phyloP scores from a whole-genome alignment of 2,329 filamentous ascomycete genomes.

The Elsinoe necatrix region DNA sequence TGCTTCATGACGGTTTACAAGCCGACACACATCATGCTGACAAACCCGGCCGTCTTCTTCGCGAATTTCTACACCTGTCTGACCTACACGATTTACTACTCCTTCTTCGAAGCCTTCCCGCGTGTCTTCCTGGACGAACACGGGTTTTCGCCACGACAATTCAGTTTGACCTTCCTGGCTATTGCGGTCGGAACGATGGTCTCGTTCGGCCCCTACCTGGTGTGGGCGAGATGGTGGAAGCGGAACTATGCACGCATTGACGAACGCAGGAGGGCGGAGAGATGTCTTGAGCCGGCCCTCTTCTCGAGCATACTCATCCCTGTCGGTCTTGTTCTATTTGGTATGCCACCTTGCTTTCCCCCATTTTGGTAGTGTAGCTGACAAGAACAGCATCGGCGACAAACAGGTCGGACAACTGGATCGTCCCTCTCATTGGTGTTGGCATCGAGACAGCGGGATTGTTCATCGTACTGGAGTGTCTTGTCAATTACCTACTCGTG shows the following conservation, averaged over 20 bases:
- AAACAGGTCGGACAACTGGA: slow-evolving; percentile 28
- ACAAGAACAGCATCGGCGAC: slow-evolving; percentile 23
- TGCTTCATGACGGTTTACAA: slow-evolving; percentile 39
- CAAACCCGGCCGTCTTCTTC: slow-evolving; percentile 51
- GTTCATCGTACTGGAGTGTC: slow-evolving; percentile 37
- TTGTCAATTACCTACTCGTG: slow-evolving; percentile 33
- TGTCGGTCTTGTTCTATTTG: slow-evolving; percentile 29
- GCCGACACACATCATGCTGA: slow-evolving; percentile 51
- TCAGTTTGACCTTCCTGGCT: slow-evolving; percentile 54
- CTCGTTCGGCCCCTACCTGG: slow-evolving; percentile 32
- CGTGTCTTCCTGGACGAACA: slow-evolving; percentile 54
- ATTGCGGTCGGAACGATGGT: slow-evolving; percentile 51
- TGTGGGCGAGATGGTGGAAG: slow-evolving; percentile 18
- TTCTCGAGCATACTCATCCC: slow-evolving; percentile 26
- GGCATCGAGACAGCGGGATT: slow-evolving; percentile 30
- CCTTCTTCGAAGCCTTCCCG: slow-evolving; percentile 52
- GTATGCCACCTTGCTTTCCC: neutral
- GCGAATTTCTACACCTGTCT: slow-evolving; percentile 28
- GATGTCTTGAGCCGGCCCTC: slow-evolving; percentile 29
- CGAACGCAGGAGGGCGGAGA: slow-evolving; percentile 25
- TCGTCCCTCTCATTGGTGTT: slow-evolving; percentile 35
- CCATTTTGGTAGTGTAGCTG: neutral
- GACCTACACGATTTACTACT: slow-evolving; percentile 49
- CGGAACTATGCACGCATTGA: slow-evolving; percentile 21
- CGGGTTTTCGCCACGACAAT: slow-evolving; percentile 49